These are phyloP conservation scores for Clausena lansium DNA, from an alignment of 345 rosid genomes.

Conservation along the genomic window DNA sequence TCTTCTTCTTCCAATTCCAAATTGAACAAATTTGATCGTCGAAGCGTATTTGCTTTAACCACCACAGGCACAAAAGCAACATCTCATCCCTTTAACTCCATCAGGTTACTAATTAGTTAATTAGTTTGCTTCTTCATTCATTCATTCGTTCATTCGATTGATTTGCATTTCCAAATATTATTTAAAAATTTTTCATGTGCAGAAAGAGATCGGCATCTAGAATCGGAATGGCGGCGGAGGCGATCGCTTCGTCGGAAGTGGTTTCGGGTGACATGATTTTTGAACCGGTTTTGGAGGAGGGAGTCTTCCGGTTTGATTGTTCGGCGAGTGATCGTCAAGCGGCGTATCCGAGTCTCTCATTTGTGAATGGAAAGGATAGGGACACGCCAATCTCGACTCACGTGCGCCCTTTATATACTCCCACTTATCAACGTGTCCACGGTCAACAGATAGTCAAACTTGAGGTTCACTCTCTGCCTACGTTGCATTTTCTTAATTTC, in stretches of 20 bases:
- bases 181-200: not conserved
- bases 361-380: conserved; percentile 47
- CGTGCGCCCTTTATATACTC: conserved; percentile 50
- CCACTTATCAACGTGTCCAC: conserved; percentile 50
- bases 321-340: conserved; percentile 50
- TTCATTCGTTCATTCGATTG: not conserved
- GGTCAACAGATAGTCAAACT: conserved; percentile 69
- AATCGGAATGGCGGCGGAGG: conserved; percentile 41
- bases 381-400: conserved; percentile 43
- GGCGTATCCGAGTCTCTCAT: conserved; percentile 71
- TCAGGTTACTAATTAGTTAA: not conserved
- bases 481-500: not conserved
- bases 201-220: conserved; percentile 17
- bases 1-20: not conserved
- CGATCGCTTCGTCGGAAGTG: conserved; percentile 25
- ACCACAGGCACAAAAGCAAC: too few relatives aligned
- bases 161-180: not conserved
- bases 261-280: conserved; percentile 54
- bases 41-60: not conserved
- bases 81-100: too few relatives aligned
- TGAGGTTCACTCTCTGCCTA: conserved; percentile 52
- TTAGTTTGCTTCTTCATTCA: not conserved
- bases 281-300: conserved; percentile 68
- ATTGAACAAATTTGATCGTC: not conserved
- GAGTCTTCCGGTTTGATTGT: conserved; percentile 78